A percentile compares a stretch with the other conserved stretches of the same genome.
These are phyloP conservation scores for Vickermania ingenoplastis DNA, from an alignment of 208 protist genomes.

Conservation along the genomic window DNA sequence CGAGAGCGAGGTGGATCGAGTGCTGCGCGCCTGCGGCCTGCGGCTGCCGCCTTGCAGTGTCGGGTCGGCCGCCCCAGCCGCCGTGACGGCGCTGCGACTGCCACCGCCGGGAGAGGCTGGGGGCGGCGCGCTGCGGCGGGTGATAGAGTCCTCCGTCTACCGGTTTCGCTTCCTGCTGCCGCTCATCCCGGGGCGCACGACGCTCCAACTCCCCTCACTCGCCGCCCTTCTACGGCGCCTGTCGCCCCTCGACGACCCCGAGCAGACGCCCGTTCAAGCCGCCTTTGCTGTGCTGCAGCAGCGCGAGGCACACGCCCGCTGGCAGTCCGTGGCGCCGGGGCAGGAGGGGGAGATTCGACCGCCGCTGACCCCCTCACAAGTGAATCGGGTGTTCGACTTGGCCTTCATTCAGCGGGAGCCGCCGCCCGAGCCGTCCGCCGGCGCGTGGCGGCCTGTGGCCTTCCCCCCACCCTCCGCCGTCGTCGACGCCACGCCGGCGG, in stretches of 20 bases:
- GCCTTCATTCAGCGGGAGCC: slow-evolving; percentile 26
- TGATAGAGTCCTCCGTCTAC: slow-evolving; percentile 33
- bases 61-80: slow-evolving; percentile 36
- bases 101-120: slow-evolving; percentile 7
- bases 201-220: slow-evolving; percentile 20
- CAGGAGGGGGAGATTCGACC: neutral
- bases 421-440: slow-evolving; percentile 1
- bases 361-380: slow-evolving; percentile 5
- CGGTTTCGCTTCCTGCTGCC: slow-evolving; percentile 58
- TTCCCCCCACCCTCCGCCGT: neutral
- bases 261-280: neutral
- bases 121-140: slow-evolving; percentile 15
- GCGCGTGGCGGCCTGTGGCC: neutral
- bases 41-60: slow-evolving; percentile 7
- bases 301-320: neutral
- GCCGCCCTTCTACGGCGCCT: slow-evolving; percentile 21
- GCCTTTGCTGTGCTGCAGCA: slow-evolving; percentile 1
- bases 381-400: slow-evolving; percentile 17
- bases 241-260: neutral
- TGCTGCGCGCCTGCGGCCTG: slow-evolving; percentile 4
- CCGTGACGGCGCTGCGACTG: slow-evolving; percentile 32
- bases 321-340: neutral
- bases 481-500: neutral
- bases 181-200: slow-evolving; percentile 39
- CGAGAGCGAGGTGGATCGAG: neutral